Evolutionary conservation across 225 moss, liverwort and hornwort species (phyloP).

Genomic region (Bryoerythrophyllum caledonicum): DNA sequence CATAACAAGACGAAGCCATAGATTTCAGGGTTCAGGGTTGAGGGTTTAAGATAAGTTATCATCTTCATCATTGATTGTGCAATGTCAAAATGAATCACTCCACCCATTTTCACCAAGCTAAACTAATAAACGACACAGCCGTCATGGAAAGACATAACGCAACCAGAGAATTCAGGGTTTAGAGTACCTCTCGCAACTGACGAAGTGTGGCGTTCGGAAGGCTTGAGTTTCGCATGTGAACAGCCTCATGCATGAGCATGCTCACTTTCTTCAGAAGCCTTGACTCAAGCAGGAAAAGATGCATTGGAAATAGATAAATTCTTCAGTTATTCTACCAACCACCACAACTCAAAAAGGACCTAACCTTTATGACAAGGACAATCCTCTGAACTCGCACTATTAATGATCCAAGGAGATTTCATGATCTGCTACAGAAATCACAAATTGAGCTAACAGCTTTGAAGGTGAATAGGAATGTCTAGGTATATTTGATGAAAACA

Average conservation of each 20-base stretch:
- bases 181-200: slow-evolving; percentile 79
- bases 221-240: slow-evolving; percentile 83
- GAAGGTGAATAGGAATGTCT: background rate
- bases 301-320: too few species aligned
- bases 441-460: background rate
- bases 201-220: slow-evolving; percentile 78
- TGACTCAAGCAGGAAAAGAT: background rate
- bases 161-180: background rate
- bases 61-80: slow-evolving; percentile 11
- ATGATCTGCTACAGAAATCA: background rate
- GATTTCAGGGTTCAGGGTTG: too few species aligned
- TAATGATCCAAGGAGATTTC: background rate
- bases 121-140: background rate
- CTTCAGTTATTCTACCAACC: too few species aligned
- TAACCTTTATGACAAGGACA: background rate
- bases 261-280: slow-evolving; percentile 85
- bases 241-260: slow-evolving; percentile 86
- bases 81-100: slow-evolving; percentile 1
- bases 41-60: background rate
- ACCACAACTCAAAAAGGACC: too few species aligned
- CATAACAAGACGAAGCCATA: background rate
- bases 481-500: background rate
- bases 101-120: background rate
- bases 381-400: too few species aligned
- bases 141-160: background rate